These are phyloP conservation scores for Phaffia australis DNA, from an alignment of 768 basidiomycete genomes.

Conservation along the genomic window DNA sequence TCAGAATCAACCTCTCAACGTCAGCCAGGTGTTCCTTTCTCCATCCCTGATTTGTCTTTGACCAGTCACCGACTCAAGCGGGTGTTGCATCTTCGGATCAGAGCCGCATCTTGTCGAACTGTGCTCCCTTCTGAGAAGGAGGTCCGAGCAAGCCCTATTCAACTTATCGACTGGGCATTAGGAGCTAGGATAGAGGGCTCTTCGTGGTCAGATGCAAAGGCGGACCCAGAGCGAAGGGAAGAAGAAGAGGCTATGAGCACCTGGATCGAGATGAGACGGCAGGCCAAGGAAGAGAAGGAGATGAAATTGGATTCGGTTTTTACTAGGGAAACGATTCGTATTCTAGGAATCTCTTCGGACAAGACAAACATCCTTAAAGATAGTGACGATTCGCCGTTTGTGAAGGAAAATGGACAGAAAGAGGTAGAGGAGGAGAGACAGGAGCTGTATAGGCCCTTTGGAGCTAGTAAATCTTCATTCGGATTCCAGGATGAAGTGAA, in stretches of 20 bases:
- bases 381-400: not conserved
- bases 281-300: not conserved
- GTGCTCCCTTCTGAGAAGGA: slow-evolving; percentile 7
- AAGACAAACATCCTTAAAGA: not conserved
- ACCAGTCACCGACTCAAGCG: not conserved
- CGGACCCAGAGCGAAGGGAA: not conserved
- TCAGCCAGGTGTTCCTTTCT: not conserved
- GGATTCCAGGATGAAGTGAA: not conserved
- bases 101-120: slow-evolving; percentile 1
- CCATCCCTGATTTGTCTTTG: not conserved
- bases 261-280: too few relatives aligned
- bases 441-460: slow-evolving; percentile 10
- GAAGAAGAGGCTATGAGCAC: too few relatives aligned
- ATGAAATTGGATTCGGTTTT: not conserved
- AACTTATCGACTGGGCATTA: not conserved
- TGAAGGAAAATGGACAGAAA: not conserved
- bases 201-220: not conserved
- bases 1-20: too few relatives aligned
- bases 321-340: slow-evolving; percentile 5
- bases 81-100: slow-evolving; percentile 8
- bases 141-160: not conserved
- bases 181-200: not conserved
- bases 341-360: too few relatives aligned
- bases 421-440: not conserved
- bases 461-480: not conserved